Conservation (phyloP, 2,329 filamentous ascomycete genomes). For the Sclerotinia nivalis region DNA sequence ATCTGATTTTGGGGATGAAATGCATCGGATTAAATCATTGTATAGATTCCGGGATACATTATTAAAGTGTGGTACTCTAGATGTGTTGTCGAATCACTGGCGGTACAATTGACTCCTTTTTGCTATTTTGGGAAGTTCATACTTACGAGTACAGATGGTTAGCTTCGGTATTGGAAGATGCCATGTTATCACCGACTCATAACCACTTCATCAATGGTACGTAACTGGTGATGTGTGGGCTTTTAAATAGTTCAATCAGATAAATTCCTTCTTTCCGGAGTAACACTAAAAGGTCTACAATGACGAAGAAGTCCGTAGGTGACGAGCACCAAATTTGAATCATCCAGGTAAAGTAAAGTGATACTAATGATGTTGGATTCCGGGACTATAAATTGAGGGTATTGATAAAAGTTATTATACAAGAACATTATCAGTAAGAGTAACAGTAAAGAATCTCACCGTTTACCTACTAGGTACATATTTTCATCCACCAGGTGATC, state of each 20-base stretch:
- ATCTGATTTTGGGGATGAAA: not conserved
- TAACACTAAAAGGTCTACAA: not conserved
- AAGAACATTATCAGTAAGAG: too few species aligned
- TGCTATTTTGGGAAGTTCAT: slow-evolving; percentile 3
- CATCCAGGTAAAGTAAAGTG: not conserved
- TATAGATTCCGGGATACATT: not conserved
- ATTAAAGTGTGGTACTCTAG: not conserved
- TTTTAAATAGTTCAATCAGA: not conserved
- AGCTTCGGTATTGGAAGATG: not conserved
- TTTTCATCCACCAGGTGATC: not conserved
- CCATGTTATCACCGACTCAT: not conserved
- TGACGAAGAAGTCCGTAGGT: not conserved
- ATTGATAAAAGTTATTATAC: not conserved
- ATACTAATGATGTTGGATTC: not conserved
- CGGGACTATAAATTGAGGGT: not conserved
- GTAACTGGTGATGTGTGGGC: not conserved
- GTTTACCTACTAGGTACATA: not conserved
- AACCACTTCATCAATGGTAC: slow-evolving; percentile 8
- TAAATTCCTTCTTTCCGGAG: slow-evolving; percentile 5
- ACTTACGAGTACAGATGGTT: not conserved
- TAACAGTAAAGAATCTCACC: not conserved
- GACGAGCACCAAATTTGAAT: not conserved
- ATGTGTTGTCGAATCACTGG: slow-evolving; percentile 15
- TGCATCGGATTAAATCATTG: not conserved
- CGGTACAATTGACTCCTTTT: not conserved